Percentiles rank a stretch among this genome's conserved stretches.
Evolutionary conservation across 768 basidiomycete species (phyloP).

Genomic region (Sarcomyxa edulis): DNA sequence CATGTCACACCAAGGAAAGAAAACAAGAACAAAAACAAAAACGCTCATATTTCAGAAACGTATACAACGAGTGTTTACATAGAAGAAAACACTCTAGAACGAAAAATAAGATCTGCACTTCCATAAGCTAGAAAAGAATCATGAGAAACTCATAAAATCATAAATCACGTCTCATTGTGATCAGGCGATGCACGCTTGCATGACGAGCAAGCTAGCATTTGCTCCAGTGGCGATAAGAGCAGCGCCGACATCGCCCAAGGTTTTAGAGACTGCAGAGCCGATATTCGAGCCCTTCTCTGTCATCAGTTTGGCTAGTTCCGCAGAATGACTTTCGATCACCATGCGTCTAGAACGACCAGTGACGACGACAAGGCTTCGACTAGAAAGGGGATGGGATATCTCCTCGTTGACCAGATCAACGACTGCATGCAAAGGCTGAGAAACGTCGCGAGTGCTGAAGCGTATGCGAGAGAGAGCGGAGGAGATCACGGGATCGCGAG

Average conservation of each 20-base stretch:
- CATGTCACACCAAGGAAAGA: no score
- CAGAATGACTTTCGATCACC: slow-evolving; percentile 50
- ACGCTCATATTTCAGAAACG: no score
- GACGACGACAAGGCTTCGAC: slow-evolving; percentile 56
- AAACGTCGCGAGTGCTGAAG: slow-evolving; percentile 48
- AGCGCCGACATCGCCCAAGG: slow-evolving; percentile 72
- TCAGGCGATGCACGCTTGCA: slow-evolving; percentile 36
- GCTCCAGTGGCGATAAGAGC: slow-evolving; percentile 54
- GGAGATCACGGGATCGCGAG: slow-evolving; percentile 21
- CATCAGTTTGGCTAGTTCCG: slow-evolving; percentile 52
- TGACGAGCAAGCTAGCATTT: slow-evolving; percentile 45
- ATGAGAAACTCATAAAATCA: no score
- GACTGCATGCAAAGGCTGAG: slow-evolving; percentile 52
- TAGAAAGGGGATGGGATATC: slow-evolving; percentile 17
- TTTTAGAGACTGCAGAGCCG: slow-evolving; percentile 59
- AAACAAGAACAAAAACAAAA: no score
- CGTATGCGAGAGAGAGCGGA: slow-evolving; percentile 56
- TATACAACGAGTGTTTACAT: no score
- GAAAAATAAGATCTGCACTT: no score
- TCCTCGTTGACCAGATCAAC: slow-evolving; percentile 35
- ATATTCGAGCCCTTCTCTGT: slow-evolving; percentile 34
- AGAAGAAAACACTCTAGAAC: no score
- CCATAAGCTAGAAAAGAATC: no score
- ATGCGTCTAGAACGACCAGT: slow-evolving; percentile 72
- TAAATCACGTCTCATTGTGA: no score